Percentiles rank a stretch among this genome's conserved stretches.
Evolutionary conservation across 305 asterid species (phyloP).

Genomic region (Fraxinus sp.): DNA sequence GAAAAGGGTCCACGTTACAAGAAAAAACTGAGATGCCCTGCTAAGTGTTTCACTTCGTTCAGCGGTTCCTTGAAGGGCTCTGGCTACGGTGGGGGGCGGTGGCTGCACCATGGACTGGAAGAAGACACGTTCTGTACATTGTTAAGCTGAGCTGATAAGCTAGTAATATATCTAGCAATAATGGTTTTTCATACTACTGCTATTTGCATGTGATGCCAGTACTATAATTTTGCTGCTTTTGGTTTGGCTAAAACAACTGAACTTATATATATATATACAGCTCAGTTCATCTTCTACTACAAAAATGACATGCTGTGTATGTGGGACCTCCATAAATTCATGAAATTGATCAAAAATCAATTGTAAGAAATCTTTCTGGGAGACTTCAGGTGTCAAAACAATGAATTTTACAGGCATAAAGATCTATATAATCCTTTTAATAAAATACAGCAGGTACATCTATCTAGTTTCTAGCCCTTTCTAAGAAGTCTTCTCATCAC

Average conservation of each 20-base stretch:
- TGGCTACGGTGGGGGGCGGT: slow-evolving; percentile 85
- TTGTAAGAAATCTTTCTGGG: neutral
- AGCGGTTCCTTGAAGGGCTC: slow-evolving; percentile 69
- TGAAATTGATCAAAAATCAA: neutral
- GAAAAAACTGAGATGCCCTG: slow-evolving; percentile 73
- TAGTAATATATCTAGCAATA: neutral
- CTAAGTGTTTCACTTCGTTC: slow-evolving; percentile 70
- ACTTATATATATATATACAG: slow-evolving; percentile 5
- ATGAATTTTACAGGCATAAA: slow-evolving; percentile 19
- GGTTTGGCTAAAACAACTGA: neutral
- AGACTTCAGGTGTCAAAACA: slow-evolving; percentile 6
- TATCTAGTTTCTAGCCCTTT: slow-evolving; percentile 5
- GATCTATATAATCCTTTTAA: neutral
- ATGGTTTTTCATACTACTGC: slow-evolving; percentile 3
- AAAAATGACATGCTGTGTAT: neutral
- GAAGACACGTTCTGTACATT: slow-evolving; percentile 64
- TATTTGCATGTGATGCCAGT: slow-evolving; percentile 1
- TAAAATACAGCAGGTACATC: slow-evolving; percentile 2
- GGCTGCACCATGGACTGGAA: slow-evolving; percentile 82
- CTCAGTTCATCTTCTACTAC: neutral
- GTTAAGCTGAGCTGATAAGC: slow-evolving; percentile 33
- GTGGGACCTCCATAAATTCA: neutral
- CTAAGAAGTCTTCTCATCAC: neutral
- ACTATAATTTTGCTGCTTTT: slow-evolving; percentile 30
- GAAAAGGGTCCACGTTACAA: slow-evolving; percentile 69